Base-by-base conservation (phyloP, 495 filamentous ascomycete genomes). In the Penicillium egyptiacum region DNA sequence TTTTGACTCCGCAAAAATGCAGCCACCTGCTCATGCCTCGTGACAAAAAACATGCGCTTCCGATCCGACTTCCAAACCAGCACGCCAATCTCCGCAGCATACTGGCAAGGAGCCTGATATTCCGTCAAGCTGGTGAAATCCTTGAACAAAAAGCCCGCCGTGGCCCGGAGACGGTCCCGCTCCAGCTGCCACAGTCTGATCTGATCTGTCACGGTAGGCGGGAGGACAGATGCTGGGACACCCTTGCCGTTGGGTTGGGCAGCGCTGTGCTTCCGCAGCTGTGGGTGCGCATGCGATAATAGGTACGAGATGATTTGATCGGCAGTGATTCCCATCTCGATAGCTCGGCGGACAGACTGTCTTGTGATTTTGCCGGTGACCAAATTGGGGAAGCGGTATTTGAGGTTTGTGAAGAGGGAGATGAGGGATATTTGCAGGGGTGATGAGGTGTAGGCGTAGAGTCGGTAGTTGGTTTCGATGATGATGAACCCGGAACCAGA, bases 161-260 rank as follows among this genome's bases (percentile, higher is more conserved):
- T 91, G 5, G 88, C 81, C 67, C 86, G 86, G 79, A 98, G 93
- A 49, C 94, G 82, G 69, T 98, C 95, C 30, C 91, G 88, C 69
- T 98, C 95, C 50, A 96, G 88, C 76, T 98, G 94, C 94, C 94
- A 98, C 10, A 98, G 82, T 6, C 92, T 81, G 58, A 98, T 97
- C 75, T 98, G 94, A 76, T 98, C 94, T 41, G 97, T 90, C 25
- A 98, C 95, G 0, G 95, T 98, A 3, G 94, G 91, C 2, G 95
- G 94, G 2, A 98, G 78, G 8, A 96, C 77, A 16, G 89, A 86
- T 10, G 61, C 70, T 2, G 65, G 70, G 14, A 76, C 59, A 2
- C 75, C 70, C 5, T 71, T 56, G 23, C 66, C 63, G 52, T 67
- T 77, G 7, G 67, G 65, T 9, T 82, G 75, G 49, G 68, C 71